Base-by-base conservation (phyloP, 495 filamentous ascomycete species). In the Pyrenula massariospora region DNA sequence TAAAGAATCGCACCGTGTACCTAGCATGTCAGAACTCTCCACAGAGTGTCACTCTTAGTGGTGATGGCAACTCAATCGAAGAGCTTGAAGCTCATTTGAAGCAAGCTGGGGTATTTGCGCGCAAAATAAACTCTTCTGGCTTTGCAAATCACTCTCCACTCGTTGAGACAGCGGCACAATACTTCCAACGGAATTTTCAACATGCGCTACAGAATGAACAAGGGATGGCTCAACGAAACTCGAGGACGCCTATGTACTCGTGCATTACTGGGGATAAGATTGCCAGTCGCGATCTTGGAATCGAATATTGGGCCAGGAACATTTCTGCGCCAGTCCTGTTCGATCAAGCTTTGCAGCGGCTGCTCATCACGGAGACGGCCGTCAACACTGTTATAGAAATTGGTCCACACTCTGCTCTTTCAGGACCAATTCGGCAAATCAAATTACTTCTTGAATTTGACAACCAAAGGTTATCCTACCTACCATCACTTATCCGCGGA, bases 381-480 rank as follows among this genome's bases (percentile, higher is more conserved):
- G 2, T 42, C 31, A 1, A 57, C 62, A n/a, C n/a, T n/a, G 56
- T 48, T 48, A 53, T 88, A 15, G 84, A 88, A 59, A 68, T 87
- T 22, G 85, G 86, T 0, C 84, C 86, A 20, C 85, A 88, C 57
- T 68, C 73, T 10, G 80, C 84, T 0, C 69, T 90, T 0, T 71
- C 79, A 53, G 79, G 79, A 0, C 83, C 84, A 1, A 61, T 85
- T 22, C 76, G 75, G 59, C 77, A 85, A 55, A 81, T 76, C 2
- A n/a, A 60, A 22, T 54, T 60, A 25, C 24, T 42, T 3, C 52
- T 59, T 21, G 55, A 48, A 0, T 25, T 54, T 12, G 48, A 52
- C 10, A 54, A 22, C 8, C 47, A 57, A 3, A n/a, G 3, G 3
- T 25, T 74, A 1, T 56, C n/a, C n/a, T 75, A 75, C 57, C 20